Percentiles rank a stretch among this genome's conserved stretches.
Evolutionary conservation across 805 yeast species (phyloP).

Genomic region (Metschnikowia lunata): DNA sequence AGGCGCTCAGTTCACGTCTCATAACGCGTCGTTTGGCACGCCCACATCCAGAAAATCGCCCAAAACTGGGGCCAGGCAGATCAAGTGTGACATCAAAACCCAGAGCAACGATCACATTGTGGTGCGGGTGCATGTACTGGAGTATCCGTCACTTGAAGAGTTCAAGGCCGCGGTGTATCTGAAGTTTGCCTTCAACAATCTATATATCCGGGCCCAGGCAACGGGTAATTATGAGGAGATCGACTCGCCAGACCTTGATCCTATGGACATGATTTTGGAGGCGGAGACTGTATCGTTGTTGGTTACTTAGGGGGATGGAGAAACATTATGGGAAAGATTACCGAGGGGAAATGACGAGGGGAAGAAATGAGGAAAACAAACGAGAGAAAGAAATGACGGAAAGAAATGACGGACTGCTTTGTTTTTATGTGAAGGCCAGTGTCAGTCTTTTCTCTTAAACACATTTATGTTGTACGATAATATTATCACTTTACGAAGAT

Average conservation of each 20-base stretch:
- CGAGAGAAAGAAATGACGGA: too few species aligned
- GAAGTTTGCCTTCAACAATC: slow-evolving; percentile 23
- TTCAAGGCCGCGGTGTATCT: slow-evolving; percentile 25
- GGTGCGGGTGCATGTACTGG: slow-evolving; percentile 21
- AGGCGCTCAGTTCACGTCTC: neutral
- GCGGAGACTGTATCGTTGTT: slow-evolving; percentile 22
- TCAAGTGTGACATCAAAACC: slow-evolving; percentile 27
- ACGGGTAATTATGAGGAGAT: slow-evolving; percentile 23
- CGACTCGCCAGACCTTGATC: slow-evolving; percentile 23
- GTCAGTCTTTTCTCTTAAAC: too few species aligned
- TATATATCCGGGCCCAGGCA: slow-evolving; percentile 24
- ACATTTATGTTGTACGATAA: too few species aligned
- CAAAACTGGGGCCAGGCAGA: neutral
- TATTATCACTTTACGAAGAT: too few species aligned
- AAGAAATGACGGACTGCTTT: too few species aligned
- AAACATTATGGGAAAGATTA: too few species aligned
- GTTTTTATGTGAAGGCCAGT: too few species aligned
- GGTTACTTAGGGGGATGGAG: slow-evolving; percentile 15
- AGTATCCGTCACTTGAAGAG: slow-evolving; percentile 5
- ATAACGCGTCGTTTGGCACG: slow-evolving; percentile 2
- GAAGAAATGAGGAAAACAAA: too few species aligned
- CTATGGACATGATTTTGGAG: slow-evolving; percentile 16
- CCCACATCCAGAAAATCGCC: neutral
- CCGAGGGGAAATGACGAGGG: too few species aligned
- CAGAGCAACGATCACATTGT: slow-evolving; percentile 25